These are phyloP conservation scores for Starmera pachycereana DNA, from an alignment of 805 yeast species.

Conservation along the genomic window DNA sequence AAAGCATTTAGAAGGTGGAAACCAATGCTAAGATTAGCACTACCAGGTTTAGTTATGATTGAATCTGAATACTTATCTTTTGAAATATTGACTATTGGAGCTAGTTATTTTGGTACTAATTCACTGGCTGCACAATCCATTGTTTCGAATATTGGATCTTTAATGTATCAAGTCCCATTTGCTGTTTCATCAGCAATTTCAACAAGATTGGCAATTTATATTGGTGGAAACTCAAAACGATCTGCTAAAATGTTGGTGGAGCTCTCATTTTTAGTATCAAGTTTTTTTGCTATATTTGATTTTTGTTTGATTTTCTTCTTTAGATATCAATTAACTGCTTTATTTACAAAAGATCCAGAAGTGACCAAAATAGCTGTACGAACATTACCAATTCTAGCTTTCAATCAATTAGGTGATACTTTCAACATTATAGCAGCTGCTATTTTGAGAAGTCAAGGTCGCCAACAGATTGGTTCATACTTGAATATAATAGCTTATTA, in stretches of 20 bases:
- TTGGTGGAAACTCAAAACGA: conserved; percentile 45
- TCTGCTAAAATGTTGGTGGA: conserved; percentile 34
- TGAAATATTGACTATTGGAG: conserved; percentile 59
- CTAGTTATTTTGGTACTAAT: conserved; percentile 39
- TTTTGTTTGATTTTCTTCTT: conserved; percentile 36
- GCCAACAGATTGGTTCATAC: conserved; percentile 63
- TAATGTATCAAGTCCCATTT: conserved; percentile 63
- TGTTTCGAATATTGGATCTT: conserved; percentile 42
- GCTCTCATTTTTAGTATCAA: conserved; percentile 33
- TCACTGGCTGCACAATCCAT: conserved; percentile 44
- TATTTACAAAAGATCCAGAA: conserved; percentile 53
- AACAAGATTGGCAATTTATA: conserved; percentile 62
- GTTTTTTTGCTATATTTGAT: conserved; percentile 41
- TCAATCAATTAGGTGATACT: conserved; percentile 61
- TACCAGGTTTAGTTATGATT: conserved; percentile 66
- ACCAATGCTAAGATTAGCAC: conserved; percentile 47
- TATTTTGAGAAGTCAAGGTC: conserved; percentile 64
- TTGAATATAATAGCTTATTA: conserved; percentile 66
- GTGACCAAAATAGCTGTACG: conserved; percentile 42
- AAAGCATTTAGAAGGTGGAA: conserved; percentile 47
- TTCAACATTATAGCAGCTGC: conserved; percentile 66
- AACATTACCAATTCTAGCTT: conserved; percentile 54
- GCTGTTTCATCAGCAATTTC: conserved; percentile 64
- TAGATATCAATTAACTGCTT: conserved; percentile 36
- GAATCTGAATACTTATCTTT: conserved; percentile 72